Base-by-base conservation (phyloP, 2,329 filamentous ascomycete species). In the Fusarium sp. region DNA sequence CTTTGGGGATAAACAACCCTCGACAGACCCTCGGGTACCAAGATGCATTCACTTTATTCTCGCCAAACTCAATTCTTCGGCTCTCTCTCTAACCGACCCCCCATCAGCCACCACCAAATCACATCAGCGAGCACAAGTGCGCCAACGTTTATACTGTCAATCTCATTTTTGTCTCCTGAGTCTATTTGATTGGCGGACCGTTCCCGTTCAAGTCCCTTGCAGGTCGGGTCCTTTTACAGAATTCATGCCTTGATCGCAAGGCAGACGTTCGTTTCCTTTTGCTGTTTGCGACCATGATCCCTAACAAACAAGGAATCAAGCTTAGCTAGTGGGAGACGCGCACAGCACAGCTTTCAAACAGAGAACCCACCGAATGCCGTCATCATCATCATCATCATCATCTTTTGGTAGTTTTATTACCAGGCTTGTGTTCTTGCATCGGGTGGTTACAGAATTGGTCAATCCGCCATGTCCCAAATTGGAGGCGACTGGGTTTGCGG, bases 211-310 rank as follows among this genome's bases (percentile, higher is more conserved):
- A 43, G 52, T 46, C 35, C 52, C 57, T 68, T 63, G 55, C 54
- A 61, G 66, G 55, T 59, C 42, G 25, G 46, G 25, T 19, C 38
- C 49, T 49, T 53, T 53, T 37, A 44, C 21, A 62, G 19, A 8
- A 36, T 36, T 43, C 42, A 33, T 69, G 66, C 65, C 65, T 69
- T 15, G 49, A 31, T 36, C 42, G 58, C 67, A 53, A 69, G 67
- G 67, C 66, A 69, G 25, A 23, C 44, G n/a, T 29, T 15, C 44
- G n/a, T 29, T 15, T 4, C 10, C 50, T 49, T 48, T 53, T 58
- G 47, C 50, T 55, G 10, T 36, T 46, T 58, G 54, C 41, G 44
- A 42, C 41, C 41, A 42, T 33, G 62, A 60, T 57, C 61, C 32
- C 19, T 53, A 14, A 65, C 61, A 36, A 65, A 62, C 57, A 53